Percentiles rank a stretch among this genome's conserved stretches.
phyloP scores from a whole-genome alignment of 768 basidiomycete genomes.

The Boletus rubroflammeus region DNA sequence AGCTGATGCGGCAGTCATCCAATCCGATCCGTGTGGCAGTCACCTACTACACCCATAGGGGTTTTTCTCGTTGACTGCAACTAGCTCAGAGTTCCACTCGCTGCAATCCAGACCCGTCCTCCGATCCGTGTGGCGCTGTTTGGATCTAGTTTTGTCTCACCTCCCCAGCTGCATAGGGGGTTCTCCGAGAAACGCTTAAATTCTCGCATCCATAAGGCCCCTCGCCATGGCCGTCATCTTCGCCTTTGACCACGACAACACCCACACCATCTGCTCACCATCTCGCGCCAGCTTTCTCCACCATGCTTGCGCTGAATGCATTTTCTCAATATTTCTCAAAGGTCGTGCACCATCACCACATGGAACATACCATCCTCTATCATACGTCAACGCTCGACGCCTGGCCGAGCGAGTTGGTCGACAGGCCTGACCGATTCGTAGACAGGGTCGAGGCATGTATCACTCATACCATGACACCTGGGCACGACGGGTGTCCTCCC shows the following conservation, averaged over 20 bases:
- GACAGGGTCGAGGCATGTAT: constrained; percentile 6
- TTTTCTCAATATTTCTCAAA: constrained; percentile 10
- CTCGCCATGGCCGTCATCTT: too few species aligned
- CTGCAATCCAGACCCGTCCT: not conserved
- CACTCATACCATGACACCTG: constrained; percentile 3
- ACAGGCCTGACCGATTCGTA: constrained; percentile 6
- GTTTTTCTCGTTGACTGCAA: too few species aligned
- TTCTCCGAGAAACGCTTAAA: not conserved
- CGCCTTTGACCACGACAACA: not conserved
- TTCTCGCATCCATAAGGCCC: not conserved
- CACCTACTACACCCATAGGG: too few species aligned
- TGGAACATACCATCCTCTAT: not conserved
- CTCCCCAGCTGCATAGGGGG: not conserved
- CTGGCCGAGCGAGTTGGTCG: constrained; percentile 5
- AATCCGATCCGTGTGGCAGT: not conserved
- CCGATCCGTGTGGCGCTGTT: not conserved
- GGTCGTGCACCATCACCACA: constrained; percentile 3
- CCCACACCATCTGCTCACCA: not conserved
- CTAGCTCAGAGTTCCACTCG: not conserved
- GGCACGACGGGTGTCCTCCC: not conserved
- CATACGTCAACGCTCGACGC: constrained; percentile 8
- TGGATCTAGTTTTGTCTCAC: not conserved
- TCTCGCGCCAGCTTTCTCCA: not conserved
- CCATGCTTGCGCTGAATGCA: not conserved
- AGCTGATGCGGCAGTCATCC: too few species aligned